Evolutionary conservation across 225 moss, liverwort and hornwort genomes (phyloP).

Genomic region (Anthoceros angustus): DNA sequence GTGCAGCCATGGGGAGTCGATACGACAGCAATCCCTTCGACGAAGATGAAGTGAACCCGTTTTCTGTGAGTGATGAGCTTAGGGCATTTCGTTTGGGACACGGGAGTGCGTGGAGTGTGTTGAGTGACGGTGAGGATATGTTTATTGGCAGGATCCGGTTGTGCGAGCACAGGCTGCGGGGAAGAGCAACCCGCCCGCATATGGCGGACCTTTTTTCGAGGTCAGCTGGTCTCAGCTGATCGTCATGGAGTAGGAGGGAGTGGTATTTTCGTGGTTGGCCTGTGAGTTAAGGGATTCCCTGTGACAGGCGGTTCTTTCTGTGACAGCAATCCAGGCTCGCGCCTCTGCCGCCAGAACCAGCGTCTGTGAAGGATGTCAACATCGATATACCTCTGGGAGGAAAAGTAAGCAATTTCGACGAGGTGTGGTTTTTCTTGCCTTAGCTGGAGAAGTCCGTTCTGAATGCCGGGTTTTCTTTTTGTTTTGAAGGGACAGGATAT

Average conservation of each 20-base stretch:
- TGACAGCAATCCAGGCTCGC: slow-evolving; percentile 75
- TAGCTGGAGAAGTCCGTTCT: background rate
- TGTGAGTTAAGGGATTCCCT: background rate
- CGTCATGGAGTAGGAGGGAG: background rate
- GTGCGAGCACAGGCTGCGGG: slow-evolving; percentile 54
- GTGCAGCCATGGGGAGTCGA: slow-evolving; percentile 55
- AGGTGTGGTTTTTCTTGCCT: background rate
- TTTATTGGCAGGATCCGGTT: slow-evolving; percentile 49
- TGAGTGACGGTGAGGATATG: background rate
- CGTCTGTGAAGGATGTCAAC: slow-evolving; percentile 62
- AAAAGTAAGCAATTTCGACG: slow-evolving; percentile 33
- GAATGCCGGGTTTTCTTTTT: background rate
- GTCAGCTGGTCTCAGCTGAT: background rate
- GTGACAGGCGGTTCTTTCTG: background rate
- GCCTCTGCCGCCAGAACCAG: slow-evolving; percentile 85
- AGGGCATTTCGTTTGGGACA: background rate
- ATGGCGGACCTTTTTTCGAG: slow-evolving; percentile 67
- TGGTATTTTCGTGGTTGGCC: background rate
- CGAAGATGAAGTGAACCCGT: slow-evolving; percentile 95
- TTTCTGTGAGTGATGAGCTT: slow-evolving; percentile 45
- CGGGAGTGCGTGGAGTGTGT: background rate
- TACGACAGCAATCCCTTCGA: slow-evolving; percentile 94
- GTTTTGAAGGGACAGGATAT: slow-evolving; percentile 33
- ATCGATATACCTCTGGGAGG: slow-evolving; percentile 85
- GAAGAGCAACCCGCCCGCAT: slow-evolving; percentile 22